A percentile compares a stretch with the other conserved stretches of the same genome.
phyloP scores from a whole-genome alignment of 1,284 basidiomycete species.

The Marasmius tenuissimus region DNA sequence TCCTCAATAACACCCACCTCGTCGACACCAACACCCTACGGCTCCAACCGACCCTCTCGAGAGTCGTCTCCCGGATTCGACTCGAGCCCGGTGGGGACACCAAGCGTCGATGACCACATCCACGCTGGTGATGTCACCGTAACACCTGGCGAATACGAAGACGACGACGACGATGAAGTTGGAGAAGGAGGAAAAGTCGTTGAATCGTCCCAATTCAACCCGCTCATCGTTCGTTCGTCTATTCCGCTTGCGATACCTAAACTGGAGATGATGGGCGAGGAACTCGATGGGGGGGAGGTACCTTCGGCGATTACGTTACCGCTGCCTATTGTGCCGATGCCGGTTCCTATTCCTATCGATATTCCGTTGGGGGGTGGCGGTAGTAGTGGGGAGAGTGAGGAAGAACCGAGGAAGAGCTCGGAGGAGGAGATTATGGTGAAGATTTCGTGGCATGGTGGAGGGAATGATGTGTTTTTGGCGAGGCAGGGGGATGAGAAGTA shows the following conservation, averaged over 20 bases:
- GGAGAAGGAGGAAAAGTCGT: not conserved
- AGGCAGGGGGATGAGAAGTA: constrained; percentile 71
- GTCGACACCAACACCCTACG: not conserved
- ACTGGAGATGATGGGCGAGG: not conserved
- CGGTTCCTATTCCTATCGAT: no score
- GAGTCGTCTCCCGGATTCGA: not conserved
- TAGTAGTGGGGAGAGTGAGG: not conserved
- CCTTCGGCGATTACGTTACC: not conserved
- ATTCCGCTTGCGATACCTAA: constrained; percentile 1
- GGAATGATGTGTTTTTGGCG: constrained; percentile 61
- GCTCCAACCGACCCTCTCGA: not conserved
- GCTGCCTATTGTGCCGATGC: no score
- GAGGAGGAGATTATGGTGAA: constrained; percentile 30
- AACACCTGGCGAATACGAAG: not conserved
- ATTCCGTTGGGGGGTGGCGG: not conserved
- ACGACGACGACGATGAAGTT: no score
- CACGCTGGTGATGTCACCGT: not conserved
- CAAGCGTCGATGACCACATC: not conserved
- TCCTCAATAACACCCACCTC: not conserved
- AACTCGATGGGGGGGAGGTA: not conserved
- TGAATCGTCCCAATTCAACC: not conserved
- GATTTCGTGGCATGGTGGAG: constrained; percentile 65
- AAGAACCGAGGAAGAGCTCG: not conserved
- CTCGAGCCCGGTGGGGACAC: not conserved
- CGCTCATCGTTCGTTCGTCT: constrained; percentile 2